Base-by-base conservation (phyloP, 2,329 filamentous ascomycete genomes). In the Trichoderma cornu-damae region DNA sequence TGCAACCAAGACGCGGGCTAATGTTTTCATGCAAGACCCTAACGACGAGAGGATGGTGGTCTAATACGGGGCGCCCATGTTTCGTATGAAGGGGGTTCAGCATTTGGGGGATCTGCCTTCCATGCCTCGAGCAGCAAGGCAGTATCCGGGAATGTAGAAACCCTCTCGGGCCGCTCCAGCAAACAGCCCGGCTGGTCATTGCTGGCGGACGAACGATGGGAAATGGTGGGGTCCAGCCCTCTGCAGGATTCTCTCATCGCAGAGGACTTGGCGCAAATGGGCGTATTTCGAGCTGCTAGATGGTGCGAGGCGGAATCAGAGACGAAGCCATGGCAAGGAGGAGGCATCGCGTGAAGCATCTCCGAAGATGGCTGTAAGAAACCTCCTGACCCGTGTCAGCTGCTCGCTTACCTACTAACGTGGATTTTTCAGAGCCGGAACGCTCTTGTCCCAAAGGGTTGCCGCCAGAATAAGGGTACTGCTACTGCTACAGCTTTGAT, bases 201-300 rank as follows among this genome's bases (percentile, higher is more conserved):
- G 37, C 38, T 42, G 20, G 18, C 16, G 32, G 24, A 28, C 49
- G 35, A 7, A n/a, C 12, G 37, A 34, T 34, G 44, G 26, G 14
- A 43, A 35, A 53, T 44, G 50, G 50, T 35, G 50, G 50, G 50
- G 50, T 44, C 35, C 30, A 34, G 50, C 50, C 49, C 38, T 53
- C 40, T 53, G 50, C 38, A 53, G 38, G 50, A 53, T 44, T 44
- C 38, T 53, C 18, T 26, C 40, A 28, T 35, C 26, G 38, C 38
- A 35, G 47, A 43, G 40, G 8, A 37, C 8, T 37, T 16, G 14
- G 22, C n/a, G 47, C n/a, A 49, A 26, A 20, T 52, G 24, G 37
- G 49, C 37, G 42, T 42, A 52, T 32, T 22, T 24, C 24, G 18
- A 42, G 37, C 26, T 42, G 28, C 18, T 18, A 30, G 49, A 42